Evolutionary conservation across 2,329 filamentous ascomycete species (phyloP), one percentile per base, ranked within the genome.

Genomic region (Ustulina deusta): DNA sequence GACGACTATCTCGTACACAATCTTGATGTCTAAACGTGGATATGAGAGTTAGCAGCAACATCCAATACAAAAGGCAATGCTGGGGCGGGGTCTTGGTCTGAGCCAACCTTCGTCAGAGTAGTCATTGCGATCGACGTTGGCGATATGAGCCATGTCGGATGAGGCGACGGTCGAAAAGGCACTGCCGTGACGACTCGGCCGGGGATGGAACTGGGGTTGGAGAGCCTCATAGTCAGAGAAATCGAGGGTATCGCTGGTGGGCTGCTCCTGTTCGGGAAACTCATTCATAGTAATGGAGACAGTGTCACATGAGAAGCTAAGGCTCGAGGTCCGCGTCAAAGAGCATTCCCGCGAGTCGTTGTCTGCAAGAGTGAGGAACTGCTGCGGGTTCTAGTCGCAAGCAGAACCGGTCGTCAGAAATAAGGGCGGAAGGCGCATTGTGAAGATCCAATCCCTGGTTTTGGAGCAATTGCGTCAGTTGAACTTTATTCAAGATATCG

Each of bases 1-100:
- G 68, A 84, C 83, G 75, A 97, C 90, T 75, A 97, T 92, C 66
- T 91, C 86, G 79, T 93, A 91, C 65, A 97, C 85, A 69, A 93
- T 85, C 69, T 87, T 86, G 78, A 97, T 92, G 82, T 97, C 94
- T 77, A 54, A 15, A 52, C 36, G 25, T 29, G 57, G 49, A 34
- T 44, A 55, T 25, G 48, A 55, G 52, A 38, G 51, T 75, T 63
- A 73, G 69, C 22, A 20, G 29, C 15, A 32, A 27, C 38, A 42
- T 10, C 11, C 25, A 38, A 36, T 22, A 38, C 61, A 46, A 25
- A 27, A 48, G 11, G 27, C 2, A 36, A 56, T 20, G 1, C 15
- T 15, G 22, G 22, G 25, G n/a, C 38, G 11, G 25, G 34, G 29
- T 15, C 6, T 44, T n/a, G 29, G 29, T 15, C 9, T 44, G 54